phyloP scores from a whole-genome alignment of 1,284 basidiomycete genomes.

The Hypsizygus ulmarius region DNA sequence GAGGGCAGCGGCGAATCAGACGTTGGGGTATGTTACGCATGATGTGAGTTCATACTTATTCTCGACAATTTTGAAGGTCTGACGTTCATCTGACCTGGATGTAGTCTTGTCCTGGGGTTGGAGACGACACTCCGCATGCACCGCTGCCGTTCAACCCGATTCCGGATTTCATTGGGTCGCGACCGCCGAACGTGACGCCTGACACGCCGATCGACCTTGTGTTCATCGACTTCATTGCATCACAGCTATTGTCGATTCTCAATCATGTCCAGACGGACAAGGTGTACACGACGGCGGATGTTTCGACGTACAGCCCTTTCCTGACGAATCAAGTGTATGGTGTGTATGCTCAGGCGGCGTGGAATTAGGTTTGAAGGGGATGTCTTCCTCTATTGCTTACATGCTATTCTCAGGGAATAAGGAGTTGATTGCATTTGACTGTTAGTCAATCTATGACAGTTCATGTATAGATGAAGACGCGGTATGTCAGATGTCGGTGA shows the following conservation, averaged over 20 bases:
- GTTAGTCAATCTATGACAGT: no score
- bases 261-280: constrained; percentile 53
- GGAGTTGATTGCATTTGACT: no score
- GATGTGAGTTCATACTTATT: constrained; percentile 54
- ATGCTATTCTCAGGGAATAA: no score
- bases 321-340: constrained; percentile 53
- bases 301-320: constrained; percentile 48
- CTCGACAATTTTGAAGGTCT: neutral
- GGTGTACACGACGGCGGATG: constrained; percentile 51
- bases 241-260: constrained; percentile 48
- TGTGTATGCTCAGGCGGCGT: constrained; percentile 55
- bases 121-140: constrained; percentile 64
- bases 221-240: constrained; percentile 66
- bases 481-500: no score
- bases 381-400: no score
- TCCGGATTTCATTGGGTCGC: constrained; percentile 61
- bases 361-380: constrained; percentile 41
- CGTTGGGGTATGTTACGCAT: constrained; percentile 70
- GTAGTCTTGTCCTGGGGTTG: constrained; percentile 68
- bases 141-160: constrained; percentile 53
- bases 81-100: constrained; percentile 20
- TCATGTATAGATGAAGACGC: no score
- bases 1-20: constrained; percentile 45
- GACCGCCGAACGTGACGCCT: constrained; percentile 46
- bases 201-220: constrained; percentile 63